Percentiles rank a stretch among this genome's conserved stretches.
Conservation (phyloP, 306 rosid genomes). For the Sechiopsis laciniata region DNA sequence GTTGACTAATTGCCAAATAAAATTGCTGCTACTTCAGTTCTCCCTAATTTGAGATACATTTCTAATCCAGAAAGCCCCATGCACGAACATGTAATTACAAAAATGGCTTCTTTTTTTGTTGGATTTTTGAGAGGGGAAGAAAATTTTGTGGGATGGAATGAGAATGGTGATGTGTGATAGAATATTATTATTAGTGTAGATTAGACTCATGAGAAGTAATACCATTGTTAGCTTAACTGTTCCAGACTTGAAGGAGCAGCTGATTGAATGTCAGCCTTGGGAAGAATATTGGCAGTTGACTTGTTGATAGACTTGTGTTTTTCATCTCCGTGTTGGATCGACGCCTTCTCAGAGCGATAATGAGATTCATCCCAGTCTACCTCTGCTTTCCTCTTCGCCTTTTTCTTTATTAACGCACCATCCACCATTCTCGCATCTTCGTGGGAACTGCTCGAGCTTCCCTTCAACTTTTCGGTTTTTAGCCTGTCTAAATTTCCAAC, state of each 20-base stretch:
- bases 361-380: slow-evolving; percentile 51
- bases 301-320: slow-evolving; percentile 49
- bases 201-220: slow-evolving; percentile 29
- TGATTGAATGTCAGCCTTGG: slow-evolving; percentile 54
- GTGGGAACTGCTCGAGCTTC: slow-evolving; percentile 44
- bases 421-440: slow-evolving; percentile 59
- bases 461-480: slow-evolving; percentile 68
- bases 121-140: slow-evolving; percentile 14
- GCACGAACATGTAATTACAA: slow-evolving; percentile 60
- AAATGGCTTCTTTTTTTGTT: slow-evolving; percentile 32
- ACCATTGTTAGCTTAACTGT: slow-evolving; percentile 71
- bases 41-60: slow-evolving; percentile 38
- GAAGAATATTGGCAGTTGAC: slow-evolving; percentile 48
- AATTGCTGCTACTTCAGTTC: slow-evolving; percentile 30
- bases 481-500: slow-evolving; percentile 35
- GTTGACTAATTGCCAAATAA: slow-evolving; percentile 24
- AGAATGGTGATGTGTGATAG: slow-evolving; percentile 19
- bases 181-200: slow-evolving; percentile 31
- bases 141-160: slow-evolving; percentile 15
- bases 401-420: slow-evolving; percentile 52
- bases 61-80: slow-evolving; percentile 37
- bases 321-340: slow-evolving; percentile 61
- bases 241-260: slow-evolving; percentile 51
- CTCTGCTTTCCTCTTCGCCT: slow-evolving; percentile 74
- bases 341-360: slow-evolving; percentile 46